A percentile compares a stretch with the other conserved stretches of the same genome.
Evolutionary conservation across 768 basidiomycete genomes (phyloP).

Genomic region (Termitomyces titanicus): DNA sequence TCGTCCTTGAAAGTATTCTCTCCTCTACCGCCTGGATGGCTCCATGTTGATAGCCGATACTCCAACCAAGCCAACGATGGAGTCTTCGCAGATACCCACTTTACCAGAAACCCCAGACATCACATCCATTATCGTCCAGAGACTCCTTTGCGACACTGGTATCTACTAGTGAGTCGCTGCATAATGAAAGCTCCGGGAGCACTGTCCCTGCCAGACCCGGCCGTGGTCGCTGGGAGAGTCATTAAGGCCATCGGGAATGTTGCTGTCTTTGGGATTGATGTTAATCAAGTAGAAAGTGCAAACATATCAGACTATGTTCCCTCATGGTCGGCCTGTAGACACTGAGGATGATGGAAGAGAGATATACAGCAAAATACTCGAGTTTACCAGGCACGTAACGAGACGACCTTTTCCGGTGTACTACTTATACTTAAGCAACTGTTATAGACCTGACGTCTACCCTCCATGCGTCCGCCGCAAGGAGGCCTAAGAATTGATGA

Average conservation of each 20-base stretch:
- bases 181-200: constrained; percentile 7
- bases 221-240: constrained; percentile 3
- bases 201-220: constrained; percentile 5
- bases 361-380: constrained; percentile 9
- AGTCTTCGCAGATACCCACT: constrained; percentile 1
- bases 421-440: no score
- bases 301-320: constrained; percentile 6
- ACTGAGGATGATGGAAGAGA: background rate
- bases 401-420: background rate
- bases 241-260: constrained; percentile 9
- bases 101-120: background rate
- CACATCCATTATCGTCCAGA: background rate
- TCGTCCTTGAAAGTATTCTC: background rate
- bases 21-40: background rate
- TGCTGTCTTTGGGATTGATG: constrained; percentile 5
- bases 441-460: constrained; percentile 2
- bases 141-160: background rate
- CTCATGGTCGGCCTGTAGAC: constrained; percentile 4
- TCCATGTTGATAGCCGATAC: background rate
- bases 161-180: background rate
- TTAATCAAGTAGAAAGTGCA: constrained; percentile 4
- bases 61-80: background rate
- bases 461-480: constrained; percentile 4
- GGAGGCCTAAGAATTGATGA: constrained; percentile 5
- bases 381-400: constrained; percentile 6